Evolutionary conservation across 1,284 basidiomycete genomes (phyloP).

Genomic region (Cryptococcus sp.): DNA sequence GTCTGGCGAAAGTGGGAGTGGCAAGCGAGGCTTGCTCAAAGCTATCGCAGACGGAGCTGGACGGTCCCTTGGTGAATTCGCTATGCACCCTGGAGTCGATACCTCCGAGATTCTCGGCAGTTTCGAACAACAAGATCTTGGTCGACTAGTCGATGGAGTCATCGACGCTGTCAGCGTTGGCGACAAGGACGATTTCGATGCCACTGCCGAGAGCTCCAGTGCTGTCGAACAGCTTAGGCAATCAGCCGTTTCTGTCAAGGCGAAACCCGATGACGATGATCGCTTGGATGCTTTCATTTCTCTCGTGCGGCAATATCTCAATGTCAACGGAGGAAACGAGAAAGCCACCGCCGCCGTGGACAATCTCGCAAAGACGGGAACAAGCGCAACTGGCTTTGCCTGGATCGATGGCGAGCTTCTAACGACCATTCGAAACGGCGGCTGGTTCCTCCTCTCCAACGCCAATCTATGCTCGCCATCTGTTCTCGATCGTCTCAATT

Average conservation of each 20-base stretch:
- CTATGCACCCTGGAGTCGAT: constrained; percentile 83
- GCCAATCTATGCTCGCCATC: constrained; percentile 95
- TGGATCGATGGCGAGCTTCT: constrained; percentile 97
- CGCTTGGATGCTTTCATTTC: background rate
- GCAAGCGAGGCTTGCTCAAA: constrained; percentile 76
- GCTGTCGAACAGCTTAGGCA: background rate
- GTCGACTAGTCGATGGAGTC: constrained; percentile 15
- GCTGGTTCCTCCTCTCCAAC: constrained; percentile 87
- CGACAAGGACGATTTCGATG: background rate
- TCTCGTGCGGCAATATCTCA: background rate
- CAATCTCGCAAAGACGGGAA: constrained; percentile 47
- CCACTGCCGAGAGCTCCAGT: background rate
- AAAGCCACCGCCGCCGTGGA: constrained; percentile 44
- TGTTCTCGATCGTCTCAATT: constrained; percentile 94
- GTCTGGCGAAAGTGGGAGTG: constrained; percentile 67
- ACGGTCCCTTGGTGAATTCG: constrained; percentile 65
- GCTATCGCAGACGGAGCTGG: constrained; percentile 70
- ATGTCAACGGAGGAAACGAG: constrained; percentile 1
- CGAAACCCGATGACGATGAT: background rate
- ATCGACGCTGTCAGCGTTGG: constrained; percentile 17
- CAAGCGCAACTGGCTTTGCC: constrained; percentile 60
- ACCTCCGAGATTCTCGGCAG: constrained; percentile 91
- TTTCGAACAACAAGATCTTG: constrained; percentile 80
- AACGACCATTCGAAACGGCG: constrained; percentile 75
- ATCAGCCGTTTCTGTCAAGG: background rate